These are phyloP conservation scores for Melastoma candidum DNA, from an alignment of 441 rosid genomes.

Conservation along the genomic window DNA sequence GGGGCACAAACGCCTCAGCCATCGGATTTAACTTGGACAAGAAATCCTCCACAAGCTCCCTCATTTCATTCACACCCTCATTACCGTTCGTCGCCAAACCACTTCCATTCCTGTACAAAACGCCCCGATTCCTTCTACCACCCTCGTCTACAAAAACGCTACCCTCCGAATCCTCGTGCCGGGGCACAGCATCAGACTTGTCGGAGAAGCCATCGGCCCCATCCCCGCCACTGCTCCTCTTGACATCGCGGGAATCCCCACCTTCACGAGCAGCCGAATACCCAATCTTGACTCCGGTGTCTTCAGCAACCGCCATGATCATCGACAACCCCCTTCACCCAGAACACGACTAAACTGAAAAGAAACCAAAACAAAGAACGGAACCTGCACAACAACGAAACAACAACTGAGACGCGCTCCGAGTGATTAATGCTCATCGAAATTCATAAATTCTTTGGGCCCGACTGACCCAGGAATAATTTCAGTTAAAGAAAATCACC, in stretches of 20 bases:
- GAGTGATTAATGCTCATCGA: too few species aligned
- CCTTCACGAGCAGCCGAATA: constrained; percentile 1
- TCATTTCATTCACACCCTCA: constrained; percentile 6
- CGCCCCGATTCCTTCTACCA: constrained; percentile 5
- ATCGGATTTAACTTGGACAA: constrained; percentile 17
- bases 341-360: too few species aligned
- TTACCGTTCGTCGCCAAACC: background rate
- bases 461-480: too few species aligned
- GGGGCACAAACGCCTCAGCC: constrained; percentile 33
- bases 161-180: background rate
- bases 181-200: too few species aligned
- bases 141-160: background rate
- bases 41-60: constrained; percentile 11
- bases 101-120: background rate
- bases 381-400: too few species aligned
- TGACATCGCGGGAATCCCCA: background rate
- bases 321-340: background rate
- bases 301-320: constrained; percentile 91
- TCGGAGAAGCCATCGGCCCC: too few species aligned
- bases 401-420: too few species aligned
- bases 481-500: too few species aligned
- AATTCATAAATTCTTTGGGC: too few species aligned
- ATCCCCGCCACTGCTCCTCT: background rate
- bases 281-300: constrained; percentile 64
- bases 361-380: too few species aligned